A percentile compares a stretch with the other conserved stretches of the same genome.
Conservation (phyloP, 2,329 filamentous ascomycete genomes). For the Fusarium nurragi region DNA sequence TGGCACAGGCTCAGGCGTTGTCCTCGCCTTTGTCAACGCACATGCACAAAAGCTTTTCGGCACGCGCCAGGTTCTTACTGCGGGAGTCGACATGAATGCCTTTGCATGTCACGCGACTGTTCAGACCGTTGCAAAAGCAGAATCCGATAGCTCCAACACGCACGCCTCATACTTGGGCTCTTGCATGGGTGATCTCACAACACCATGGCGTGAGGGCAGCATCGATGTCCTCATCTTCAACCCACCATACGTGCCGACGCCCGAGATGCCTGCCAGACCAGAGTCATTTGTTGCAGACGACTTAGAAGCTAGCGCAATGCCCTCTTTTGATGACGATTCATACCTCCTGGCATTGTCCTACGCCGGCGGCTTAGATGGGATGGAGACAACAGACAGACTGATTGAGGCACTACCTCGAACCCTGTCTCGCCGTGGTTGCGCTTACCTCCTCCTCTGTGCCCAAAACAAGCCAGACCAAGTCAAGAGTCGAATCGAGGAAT, state of each 20-base stretch:
- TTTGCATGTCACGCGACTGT: slow-evolving; percentile 82
- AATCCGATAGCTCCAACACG: slow-evolving; percentile 46
- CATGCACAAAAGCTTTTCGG: slow-evolving; percentile 79
- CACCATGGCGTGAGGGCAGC: slow-evolving; percentile 62
- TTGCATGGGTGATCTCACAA: slow-evolving; percentile 74
- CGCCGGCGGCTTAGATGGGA: slow-evolving; percentile 87
- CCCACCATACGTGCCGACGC: slow-evolving; percentile 93
- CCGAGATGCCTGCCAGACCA: slow-evolving; percentile 70
- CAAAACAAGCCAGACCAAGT: slow-evolving; percentile 87
- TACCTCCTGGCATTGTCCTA: slow-evolving; percentile 87
- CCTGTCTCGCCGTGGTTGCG: slow-evolving; percentile 75
- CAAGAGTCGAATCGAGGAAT: slow-evolving; percentile 65
- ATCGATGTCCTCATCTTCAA: slow-evolving; percentile 95
- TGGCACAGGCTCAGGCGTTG: slow-evolving; percentile 90
- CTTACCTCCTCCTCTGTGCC: slow-evolving; percentile 88
- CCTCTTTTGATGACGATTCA: slow-evolving; percentile 79
- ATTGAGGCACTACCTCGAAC: slow-evolving; percentile 73
- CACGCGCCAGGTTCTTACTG: slow-evolving; percentile 71
- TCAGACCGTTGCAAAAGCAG: slow-evolving; percentile 69
- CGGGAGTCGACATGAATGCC: slow-evolving; percentile 85
- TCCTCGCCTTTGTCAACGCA: slow-evolving; percentile 87
- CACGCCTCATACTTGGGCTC: slow-evolving; percentile 70
- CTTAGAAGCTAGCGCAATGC: slow-evolving; percentile 46
- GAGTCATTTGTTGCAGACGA: slow-evolving; percentile 41
- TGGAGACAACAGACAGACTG: slow-evolving; percentile 89